These are phyloP conservation scores for Cadophora malorum DNA, from an alignment of 2,329 filamentous ascomycete species.

Conservation along the genomic window DNA sequence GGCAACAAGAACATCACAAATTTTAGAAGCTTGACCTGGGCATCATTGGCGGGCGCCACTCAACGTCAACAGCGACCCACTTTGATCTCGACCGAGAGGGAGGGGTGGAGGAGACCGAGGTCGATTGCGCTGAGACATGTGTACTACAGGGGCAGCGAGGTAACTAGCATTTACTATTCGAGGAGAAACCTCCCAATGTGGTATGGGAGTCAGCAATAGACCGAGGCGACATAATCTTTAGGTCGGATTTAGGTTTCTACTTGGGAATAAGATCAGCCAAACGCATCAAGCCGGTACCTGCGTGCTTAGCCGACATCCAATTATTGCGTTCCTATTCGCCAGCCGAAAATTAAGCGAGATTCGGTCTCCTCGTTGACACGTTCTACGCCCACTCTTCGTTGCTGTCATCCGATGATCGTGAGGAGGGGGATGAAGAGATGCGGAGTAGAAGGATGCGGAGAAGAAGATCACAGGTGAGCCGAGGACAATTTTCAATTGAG, in stretches of 20 bases:
- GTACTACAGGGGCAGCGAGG: slow-evolving; percentile 7
- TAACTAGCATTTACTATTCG: not conserved
- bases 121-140: not conserved
- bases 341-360: slow-evolving; percentile 1
- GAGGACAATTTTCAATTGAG: not conserved
- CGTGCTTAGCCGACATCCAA: slow-evolving; percentile 2
- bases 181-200: not conserved
- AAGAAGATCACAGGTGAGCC: slow-evolving; percentile 12
- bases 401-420: slow-evolving; percentile 1
- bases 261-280: not conserved
- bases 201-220: not conserved
- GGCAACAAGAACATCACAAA: not conserved
- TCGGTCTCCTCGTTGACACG: not conserved
- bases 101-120: not conserved
- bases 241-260: slow-evolving; percentile 13
- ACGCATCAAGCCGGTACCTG: slow-evolving; percentile 12
- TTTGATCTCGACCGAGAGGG: slow-evolving; percentile 2
- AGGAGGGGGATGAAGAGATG: slow-evolving; percentile 1
- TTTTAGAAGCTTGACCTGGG: not conserved
- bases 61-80: slow-evolving; percentile 5
- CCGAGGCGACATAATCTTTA: slow-evolving; percentile 1
- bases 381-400: not conserved
- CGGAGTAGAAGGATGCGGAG: slow-evolving; percentile 12
- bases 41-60: not conserved
- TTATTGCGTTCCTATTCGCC: not conserved